Conservation (phyloP, 2,329 filamentous ascomycete species). For the Talaromyces sp. region DNA sequence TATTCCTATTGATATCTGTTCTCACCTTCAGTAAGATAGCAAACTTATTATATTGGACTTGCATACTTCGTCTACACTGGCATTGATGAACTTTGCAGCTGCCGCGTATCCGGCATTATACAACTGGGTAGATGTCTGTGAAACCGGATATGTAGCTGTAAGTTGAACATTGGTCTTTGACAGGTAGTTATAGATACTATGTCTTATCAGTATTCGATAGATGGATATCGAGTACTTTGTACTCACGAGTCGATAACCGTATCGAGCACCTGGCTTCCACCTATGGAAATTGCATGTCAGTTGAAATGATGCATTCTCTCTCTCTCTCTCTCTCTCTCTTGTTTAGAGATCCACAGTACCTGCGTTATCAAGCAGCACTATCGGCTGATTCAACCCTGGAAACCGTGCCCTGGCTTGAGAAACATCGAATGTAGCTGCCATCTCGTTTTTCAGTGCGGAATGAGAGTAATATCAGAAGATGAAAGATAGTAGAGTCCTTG, state of each 20-base stretch:
- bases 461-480: too few species aligned
- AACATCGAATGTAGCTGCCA: neutral
- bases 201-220: neutral
- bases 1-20: neutral
- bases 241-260: neutral
- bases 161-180: neutral
- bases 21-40: neutral
- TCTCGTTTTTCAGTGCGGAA: neutral
- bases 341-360: neutral
- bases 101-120: neutral
- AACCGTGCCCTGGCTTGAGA: neutral
- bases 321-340: neutral
- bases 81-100: neutral
- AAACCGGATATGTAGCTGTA: neutral
- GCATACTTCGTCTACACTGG: neutral
- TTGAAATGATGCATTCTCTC: too few species aligned
- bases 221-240: neutral
- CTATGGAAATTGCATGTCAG: neutral
- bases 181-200: neutral
- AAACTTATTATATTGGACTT: neutral
- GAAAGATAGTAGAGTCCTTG: neutral
- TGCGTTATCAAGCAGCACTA: neutral
- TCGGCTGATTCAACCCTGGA: neutral
- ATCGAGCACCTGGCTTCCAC: neutral
- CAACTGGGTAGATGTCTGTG: neutral